A percentile compares a stretch with the other conserved stretches of the same genome.
These are phyloP conservation scores for Jaltomata sinuosa DNA, from an alignment of 257 asterid genomes.

Conservation along the genomic window DNA sequence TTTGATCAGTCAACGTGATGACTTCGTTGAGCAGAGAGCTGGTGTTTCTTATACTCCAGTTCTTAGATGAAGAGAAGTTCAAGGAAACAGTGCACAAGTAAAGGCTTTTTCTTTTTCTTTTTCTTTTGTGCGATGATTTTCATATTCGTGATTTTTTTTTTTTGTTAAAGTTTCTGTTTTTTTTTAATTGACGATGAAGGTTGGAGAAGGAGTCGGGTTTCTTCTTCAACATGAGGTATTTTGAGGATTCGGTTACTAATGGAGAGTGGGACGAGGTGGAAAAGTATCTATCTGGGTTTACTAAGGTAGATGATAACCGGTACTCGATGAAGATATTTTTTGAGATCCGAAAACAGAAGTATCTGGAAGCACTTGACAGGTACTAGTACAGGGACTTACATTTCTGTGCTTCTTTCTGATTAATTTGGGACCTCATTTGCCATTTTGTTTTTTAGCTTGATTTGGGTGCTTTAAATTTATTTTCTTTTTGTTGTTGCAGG, in stretches of 20 bases:
- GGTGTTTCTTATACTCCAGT: conserved; percentile 46
- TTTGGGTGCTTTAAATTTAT: not conserved
- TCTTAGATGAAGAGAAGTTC: conserved; percentile 44
- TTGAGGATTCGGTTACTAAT: conserved; percentile 39
- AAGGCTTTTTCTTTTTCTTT: not conserved
- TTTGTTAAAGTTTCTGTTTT: not conserved
- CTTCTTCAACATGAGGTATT: conserved; percentile 49
- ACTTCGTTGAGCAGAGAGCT: conserved; percentile 43
- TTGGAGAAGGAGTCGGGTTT: conserved; percentile 62
- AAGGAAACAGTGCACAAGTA: conserved; percentile 56
- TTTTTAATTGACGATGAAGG: conserved; percentile 18
- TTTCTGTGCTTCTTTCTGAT: not conserved
- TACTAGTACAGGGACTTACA: not conserved
- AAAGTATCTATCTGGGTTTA: conserved; percentile 49
- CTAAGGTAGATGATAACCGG: conserved; percentile 46
- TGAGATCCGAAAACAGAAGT: conserved; percentile 51
- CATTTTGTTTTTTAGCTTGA: not conserved
- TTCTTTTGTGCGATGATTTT: not conserved
- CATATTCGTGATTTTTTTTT: not conserved
- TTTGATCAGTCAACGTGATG: conserved; percentile 24
- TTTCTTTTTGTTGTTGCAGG: conserved; percentile 19
- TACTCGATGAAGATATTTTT: conserved; percentile 53
- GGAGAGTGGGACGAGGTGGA: conserved; percentile 62
- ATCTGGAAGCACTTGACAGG: conserved; percentile 59
- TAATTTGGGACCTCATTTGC: not conserved